Conservation (phyloP, 179 eudicot species). For the Monotropa hypopitys region DNA sequence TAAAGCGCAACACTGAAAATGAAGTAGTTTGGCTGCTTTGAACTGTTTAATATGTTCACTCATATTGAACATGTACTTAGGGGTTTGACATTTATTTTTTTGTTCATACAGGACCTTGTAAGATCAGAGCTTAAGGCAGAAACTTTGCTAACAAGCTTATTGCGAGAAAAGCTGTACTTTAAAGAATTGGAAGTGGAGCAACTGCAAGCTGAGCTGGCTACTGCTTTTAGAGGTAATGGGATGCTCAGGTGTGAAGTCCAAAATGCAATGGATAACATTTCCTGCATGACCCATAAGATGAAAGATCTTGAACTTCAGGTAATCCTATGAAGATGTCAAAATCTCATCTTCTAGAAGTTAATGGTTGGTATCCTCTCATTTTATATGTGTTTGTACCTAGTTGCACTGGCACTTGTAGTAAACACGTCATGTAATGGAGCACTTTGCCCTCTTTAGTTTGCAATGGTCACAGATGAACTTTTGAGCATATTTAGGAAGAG, state of each 20-base stretch:
- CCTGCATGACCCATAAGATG: slow-evolving; percentile 64
- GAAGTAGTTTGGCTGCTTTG: not conserved
- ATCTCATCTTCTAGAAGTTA: not conserved
- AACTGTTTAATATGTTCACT: not conserved
- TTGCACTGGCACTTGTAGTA: not conserved
- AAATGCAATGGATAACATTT: slow-evolving; percentile 55
- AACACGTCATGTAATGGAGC: not conserved
- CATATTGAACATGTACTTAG: not conserved
- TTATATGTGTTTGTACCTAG: not conserved
- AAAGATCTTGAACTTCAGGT: slow-evolving; percentile 89
- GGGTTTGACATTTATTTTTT: not conserved
- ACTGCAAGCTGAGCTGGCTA: slow-evolving; percentile 75
- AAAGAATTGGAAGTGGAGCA: slow-evolving; percentile 68
- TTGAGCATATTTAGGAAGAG: not conserved
- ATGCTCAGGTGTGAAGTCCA: slow-evolving; percentile 71
- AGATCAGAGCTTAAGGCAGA: slow-evolving; percentile 70
- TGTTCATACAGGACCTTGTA: slow-evolving; percentile 27
- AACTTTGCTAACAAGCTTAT: slow-evolving; percentile 50
- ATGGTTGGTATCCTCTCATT: not conserved
- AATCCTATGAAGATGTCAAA: not conserved
- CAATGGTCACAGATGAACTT: slow-evolving; percentile 1
- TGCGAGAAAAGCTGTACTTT: slow-evolving; percentile 63
- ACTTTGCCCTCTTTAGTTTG: not conserved
- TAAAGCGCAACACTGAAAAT: not conserved
- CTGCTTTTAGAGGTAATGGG: slow-evolving; percentile 63